Percentiles rank a stretch among this genome's conserved stretches.
Conservation (phyloP, 441 rosid genomes). For the Jatropha multifida region DNA sequence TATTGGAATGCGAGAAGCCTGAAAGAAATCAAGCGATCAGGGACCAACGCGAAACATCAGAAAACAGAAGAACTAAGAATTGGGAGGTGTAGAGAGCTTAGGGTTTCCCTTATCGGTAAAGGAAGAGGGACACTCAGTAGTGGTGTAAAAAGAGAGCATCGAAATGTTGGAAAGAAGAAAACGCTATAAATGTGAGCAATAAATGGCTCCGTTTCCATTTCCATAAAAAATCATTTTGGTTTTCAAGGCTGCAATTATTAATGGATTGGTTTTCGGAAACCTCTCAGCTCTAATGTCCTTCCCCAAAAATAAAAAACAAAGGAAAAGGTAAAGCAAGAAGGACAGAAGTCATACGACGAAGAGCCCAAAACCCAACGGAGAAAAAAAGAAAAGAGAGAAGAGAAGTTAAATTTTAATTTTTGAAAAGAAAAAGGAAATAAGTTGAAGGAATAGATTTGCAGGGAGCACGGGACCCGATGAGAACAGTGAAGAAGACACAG, state of each 20-base stretch:
- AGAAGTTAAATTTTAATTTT: neutral
- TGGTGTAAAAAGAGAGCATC: slow-evolving; percentile 4
- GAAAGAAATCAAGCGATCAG: slow-evolving; percentile 11
- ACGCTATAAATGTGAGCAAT: slow-evolving; percentile 32
- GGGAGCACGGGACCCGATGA: slow-evolving; percentile 21
- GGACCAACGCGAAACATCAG: neutral
- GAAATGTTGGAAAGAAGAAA: slow-evolving; percentile 26
- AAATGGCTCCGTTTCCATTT: slow-evolving; percentile 33
- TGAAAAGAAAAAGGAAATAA: neutral
- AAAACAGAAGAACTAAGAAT: neutral
- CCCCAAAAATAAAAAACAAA: neutral
- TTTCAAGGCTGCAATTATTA: neutral
- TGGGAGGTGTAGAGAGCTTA: neutral
- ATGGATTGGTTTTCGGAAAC: neutral
- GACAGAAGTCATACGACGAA: neutral
- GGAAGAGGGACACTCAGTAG: neutral
- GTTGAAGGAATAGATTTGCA: neutral
- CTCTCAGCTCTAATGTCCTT: neutral
- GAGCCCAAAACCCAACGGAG: neutral
- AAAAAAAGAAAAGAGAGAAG: neutral
- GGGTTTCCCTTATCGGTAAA: neutral
- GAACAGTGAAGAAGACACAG: slow-evolving; percentile 30
- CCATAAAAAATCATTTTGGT: slow-evolving; percentile 8
- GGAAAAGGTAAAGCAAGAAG: neutral
- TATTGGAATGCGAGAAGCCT: neutral